These are phyloP conservation scores for Aspergillus nanangensis DNA, from an alignment of 495 filamentous ascomycete species.

Conservation along the genomic window DNA sequence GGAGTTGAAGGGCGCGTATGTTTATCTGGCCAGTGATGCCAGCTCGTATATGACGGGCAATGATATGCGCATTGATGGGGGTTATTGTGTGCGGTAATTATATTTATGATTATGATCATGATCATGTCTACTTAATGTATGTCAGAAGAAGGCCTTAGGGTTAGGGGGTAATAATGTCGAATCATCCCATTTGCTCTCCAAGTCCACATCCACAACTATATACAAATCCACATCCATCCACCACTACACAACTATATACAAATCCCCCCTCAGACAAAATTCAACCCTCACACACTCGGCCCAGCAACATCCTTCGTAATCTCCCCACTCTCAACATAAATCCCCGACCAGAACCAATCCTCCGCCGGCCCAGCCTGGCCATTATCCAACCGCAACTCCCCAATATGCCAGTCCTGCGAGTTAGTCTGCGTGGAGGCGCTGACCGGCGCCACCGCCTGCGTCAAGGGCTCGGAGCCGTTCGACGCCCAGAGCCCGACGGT, in stretches of 20 bases:
- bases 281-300: background rate
- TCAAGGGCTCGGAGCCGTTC: slow-evolving; percentile 52
- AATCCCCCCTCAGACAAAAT: background rate
- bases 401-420: slow-evolving; percentile 71
- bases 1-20: slow-evolving; percentile 81
- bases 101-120: background rate
- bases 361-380: slow-evolving; percentile 48
- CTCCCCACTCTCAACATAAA: slow-evolving; percentile 61
- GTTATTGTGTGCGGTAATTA: slow-evolving; percentile 40
- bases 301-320: slow-evolving; percentile 36
- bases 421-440: slow-evolving; percentile 58
- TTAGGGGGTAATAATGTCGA: no score
- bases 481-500: slow-evolving; percentile 68
- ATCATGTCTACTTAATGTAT: background rate
- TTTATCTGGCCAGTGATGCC: slow-evolving; percentile 71
- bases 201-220: no score
- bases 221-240: background rate
- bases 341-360: slow-evolving; percentile 71
- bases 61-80: slow-evolving; percentile 74
- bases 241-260: background rate
- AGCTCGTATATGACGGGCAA: slow-evolving; percentile 79
- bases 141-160: no score
- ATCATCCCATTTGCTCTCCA: no score
- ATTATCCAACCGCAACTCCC: slow-evolving; percentile 61
- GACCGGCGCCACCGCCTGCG: slow-evolving; percentile 53